Evolutionary conservation across 2,329 filamentous ascomycete species (phyloP).

Genomic region (Didymella segeticola): DNA sequence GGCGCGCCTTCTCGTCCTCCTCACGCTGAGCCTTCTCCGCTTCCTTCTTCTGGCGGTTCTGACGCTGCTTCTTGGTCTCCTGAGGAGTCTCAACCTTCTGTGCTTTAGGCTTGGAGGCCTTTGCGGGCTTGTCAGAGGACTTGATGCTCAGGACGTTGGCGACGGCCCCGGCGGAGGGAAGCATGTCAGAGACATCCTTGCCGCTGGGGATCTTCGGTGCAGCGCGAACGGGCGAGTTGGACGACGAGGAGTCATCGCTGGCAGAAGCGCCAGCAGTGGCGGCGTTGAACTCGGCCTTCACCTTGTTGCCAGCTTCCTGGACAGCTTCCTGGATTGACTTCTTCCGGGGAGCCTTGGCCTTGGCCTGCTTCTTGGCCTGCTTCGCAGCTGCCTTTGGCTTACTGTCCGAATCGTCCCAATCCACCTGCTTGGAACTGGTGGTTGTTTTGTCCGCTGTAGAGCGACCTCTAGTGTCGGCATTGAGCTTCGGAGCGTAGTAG

Average conservation of each 20-base stretch:
- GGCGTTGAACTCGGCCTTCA: constrained; percentile 36
- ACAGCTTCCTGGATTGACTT: constrained; percentile 46
- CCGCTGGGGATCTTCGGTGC: constrained; percentile 58
- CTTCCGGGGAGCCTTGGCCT: constrained; percentile 45
- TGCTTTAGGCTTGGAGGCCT: constrained; percentile 67
- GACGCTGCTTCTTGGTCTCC: constrained; percentile 94
- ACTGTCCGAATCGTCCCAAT: constrained; percentile 38
- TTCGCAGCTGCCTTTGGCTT: constrained; percentile 37
- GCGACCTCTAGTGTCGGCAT: constrained; percentile 35
- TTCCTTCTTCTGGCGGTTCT: constrained; percentile 89
- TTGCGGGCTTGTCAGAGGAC: constrained; percentile 64
- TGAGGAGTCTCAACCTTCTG: constrained; percentile 61
- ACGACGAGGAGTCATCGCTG: constrained; percentile 75
- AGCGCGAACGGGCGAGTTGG: constrained; percentile 65
- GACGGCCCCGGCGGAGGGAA: constrained; percentile 72
- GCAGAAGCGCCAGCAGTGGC: constrained; percentile 76
- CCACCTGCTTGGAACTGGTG: constrained; percentile 28
- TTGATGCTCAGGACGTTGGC: constrained; percentile 82
- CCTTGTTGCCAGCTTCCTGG: constrained; percentile 44
- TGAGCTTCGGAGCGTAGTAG: constrained; percentile 39
- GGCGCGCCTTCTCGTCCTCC: constrained; percentile 79
- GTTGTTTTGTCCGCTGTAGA: constrained; percentile 34
- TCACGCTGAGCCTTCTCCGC: constrained; percentile 76
- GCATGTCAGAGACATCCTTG: constrained; percentile 87
- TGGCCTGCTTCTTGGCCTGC: constrained; percentile 31